A percentile compares a stretch with the other conserved stretches of the same genome.
These are phyloP conservation scores for Xylaria sp. DNA, from an alignment of 2,329 filamentous ascomycete species.

Conservation along the genomic window DNA sequence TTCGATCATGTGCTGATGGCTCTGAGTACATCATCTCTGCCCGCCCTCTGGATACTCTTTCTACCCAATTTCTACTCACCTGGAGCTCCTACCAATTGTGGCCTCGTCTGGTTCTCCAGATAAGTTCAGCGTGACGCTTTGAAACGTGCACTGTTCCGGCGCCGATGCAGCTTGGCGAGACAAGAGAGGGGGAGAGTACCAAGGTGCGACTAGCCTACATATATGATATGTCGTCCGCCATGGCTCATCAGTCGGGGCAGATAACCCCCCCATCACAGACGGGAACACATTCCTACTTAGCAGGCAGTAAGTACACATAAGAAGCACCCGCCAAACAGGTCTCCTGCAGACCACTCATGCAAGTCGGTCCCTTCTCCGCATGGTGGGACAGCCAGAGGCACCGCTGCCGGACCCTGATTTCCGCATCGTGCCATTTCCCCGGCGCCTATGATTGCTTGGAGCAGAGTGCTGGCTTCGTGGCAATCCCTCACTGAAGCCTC, in stretches of 20 bases:
- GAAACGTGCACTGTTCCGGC: conserved; percentile 36
- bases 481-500: conserved; percentile 46
- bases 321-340: conserved; percentile 38
- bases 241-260: conserved; percentile 7
- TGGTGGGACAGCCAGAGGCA: conserved; percentile 39
- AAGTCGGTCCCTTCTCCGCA: conserved; percentile 45
- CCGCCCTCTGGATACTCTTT: neutral
- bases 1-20: neutral
- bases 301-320: neutral
- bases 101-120: neutral
- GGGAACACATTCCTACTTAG: neutral
- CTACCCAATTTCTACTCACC: neutral
- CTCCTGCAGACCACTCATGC: conserved; percentile 47
- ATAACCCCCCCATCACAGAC: conserved; percentile 5
- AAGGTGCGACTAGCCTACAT: conserved; percentile 23
- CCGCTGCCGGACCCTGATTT: conserved; percentile 44
- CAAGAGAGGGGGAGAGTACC: conserved; percentile 20
- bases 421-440: conserved; percentile 45
- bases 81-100: neutral
- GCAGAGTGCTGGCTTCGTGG: conserved; percentile 48
- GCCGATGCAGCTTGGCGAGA: conserved; percentile 38
- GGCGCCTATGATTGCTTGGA: conserved; percentile 41
- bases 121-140: conserved; percentile 19
- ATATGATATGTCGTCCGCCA: conserved; percentile 19
- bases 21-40: neutral